Evolutionary conservation across 2,329 filamentous ascomycete species (phyloP).

Genomic region (Cordyceps militaris): DNA sequence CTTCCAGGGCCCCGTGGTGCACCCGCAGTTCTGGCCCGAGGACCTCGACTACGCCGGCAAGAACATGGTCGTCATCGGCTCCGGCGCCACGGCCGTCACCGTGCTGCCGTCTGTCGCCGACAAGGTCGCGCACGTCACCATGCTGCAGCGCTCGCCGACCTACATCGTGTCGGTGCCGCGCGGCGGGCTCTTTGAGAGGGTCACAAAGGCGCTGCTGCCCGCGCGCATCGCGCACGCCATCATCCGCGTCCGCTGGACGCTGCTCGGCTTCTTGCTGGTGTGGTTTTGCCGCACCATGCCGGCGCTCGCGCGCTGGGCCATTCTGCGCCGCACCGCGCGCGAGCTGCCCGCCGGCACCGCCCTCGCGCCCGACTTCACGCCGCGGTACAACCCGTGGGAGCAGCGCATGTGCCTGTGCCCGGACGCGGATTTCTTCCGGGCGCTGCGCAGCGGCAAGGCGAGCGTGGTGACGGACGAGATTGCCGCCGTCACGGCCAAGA

Average conservation of each 20-base stretch:
- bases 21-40: slow-evolving; percentile 73
- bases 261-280: slow-evolving; percentile 9
- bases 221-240: slow-evolving; percentile 37
- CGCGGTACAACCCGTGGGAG: slow-evolving; percentile 60
- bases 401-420: slow-evolving; percentile 67
- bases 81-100: slow-evolving; percentile 73
- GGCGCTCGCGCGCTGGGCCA: slow-evolving; percentile 21
- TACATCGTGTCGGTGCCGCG: slow-evolving; percentile 53
- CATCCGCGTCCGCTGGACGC: slow-evolving; percentile 29
- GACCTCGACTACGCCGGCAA: slow-evolving; percentile 59
- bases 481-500: slow-evolving; percentile 39
- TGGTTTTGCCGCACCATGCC: slow-evolving; percentile 35
- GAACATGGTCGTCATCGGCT: slow-evolving; percentile 65
- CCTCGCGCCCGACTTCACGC: slow-evolving; percentile 56
- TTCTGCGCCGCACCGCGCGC: slow-evolving; percentile 37
- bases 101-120: slow-evolving; percentile 63
- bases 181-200: slow-evolving; percentile 26
- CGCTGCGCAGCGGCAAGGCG: slow-evolving; percentile 30
- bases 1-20: slow-evolving; percentile 58
- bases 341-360: slow-evolving; percentile 47
- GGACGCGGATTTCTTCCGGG: slow-evolving; percentile 49
- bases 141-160: slow-evolving; percentile 72
- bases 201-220: slow-evolving; percentile 40
- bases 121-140: slow-evolving; percentile 60
- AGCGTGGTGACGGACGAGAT: slow-evolving; percentile 47